Evolutionary conservation across 441 rosid species (phyloP).

Genomic region (Pelargonium fulgidum): DNA sequence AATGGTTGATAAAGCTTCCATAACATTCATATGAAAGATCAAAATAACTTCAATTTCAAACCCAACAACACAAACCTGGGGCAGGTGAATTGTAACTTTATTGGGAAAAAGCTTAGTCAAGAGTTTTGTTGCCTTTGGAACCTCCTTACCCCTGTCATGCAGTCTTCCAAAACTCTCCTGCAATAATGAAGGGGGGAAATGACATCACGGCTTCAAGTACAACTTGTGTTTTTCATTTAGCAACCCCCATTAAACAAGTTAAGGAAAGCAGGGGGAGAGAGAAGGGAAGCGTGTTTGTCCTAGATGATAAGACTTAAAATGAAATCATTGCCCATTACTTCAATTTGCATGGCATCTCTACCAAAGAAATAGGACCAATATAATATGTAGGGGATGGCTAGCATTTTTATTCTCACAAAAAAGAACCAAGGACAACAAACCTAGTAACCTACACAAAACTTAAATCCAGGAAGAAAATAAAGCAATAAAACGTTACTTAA

Average conservation of each 20-base stretch:
- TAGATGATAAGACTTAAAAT: background rate
- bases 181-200: slow-evolving; percentile 1
- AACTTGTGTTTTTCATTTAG: slow-evolving; percentile 3
- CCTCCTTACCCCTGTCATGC: slow-evolving; percentile 87
- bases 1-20: slow-evolving; percentile 17
- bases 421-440: background rate
- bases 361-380: background rate
- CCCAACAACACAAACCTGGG: slow-evolving; percentile 53
- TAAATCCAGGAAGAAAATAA: slow-evolving; percentile 9
- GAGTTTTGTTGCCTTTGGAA: slow-evolving; percentile 79
- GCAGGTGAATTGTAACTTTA: slow-evolving; percentile 88
- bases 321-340: background rate
- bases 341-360: background rate
- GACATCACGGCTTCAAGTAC: background rate
- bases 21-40: background rate
- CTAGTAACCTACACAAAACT: background rate
- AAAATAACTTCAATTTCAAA: slow-evolving; percentile 9
- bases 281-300: background rate
- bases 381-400: background rate
- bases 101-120: slow-evolving; percentile 84
- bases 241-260: slow-evolving; percentile 2
- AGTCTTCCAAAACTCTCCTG: slow-evolving; percentile 89
- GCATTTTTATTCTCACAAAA: background rate
- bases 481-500: slow-evolving; percentile 12
- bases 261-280: background rate